Evolutionary conservation across 768 basidiomycete genomes (phyloP), one percentile per base, ranked within the genome.

Genomic region (Gloeopeniophorella convolvens): DNA sequence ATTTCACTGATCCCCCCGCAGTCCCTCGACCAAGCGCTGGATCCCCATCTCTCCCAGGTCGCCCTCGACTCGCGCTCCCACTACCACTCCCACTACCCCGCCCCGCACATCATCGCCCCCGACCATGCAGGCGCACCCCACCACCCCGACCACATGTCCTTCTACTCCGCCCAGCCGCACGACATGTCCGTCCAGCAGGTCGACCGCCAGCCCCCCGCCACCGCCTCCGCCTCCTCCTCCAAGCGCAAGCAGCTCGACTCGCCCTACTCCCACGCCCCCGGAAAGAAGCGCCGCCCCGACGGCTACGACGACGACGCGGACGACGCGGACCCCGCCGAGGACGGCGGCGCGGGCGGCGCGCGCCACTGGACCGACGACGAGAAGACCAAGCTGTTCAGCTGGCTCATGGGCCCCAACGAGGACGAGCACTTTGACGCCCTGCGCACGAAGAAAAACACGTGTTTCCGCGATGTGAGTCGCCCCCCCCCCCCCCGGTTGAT

Each of bases 321-420:
- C 23, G 60, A 59, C 26, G 50, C 55, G 50, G 57, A 62, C 16
- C 54, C 58, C 3, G 58, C 55, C 1, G 55, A 51, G 13, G 59
- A 59, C 15, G 62, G 58, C 8, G 55, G 49, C 10, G 48, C 47
- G 18, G 60, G 63, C n/a, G 86, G 86, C 21, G 82, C 86, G 1
- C 88, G 88, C 58, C 86, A 89, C 59, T 89, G 86, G 86, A 85
- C 85, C 0, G 87, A 88, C 63, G 85, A 87, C 8, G 86, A 89
- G 62, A 89, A 89, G 67, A 75, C 83, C 12, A 79, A 76, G 54
- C 70, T 89, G 39, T 89, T 89, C 65, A 76, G 68, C 36, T 89
- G 86, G 85, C 76, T 89, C 40, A 84, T 89, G 79, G 84, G 76
- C 18, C 68, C 67, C 11, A 74, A 74, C 15, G 77, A 82, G 59